Percentiles rank a stretch among this genome's conserved stretches.
phyloP scores from a whole-genome alignment of 805 yeast species.

The Ogataea parapolymorpha region DNA sequence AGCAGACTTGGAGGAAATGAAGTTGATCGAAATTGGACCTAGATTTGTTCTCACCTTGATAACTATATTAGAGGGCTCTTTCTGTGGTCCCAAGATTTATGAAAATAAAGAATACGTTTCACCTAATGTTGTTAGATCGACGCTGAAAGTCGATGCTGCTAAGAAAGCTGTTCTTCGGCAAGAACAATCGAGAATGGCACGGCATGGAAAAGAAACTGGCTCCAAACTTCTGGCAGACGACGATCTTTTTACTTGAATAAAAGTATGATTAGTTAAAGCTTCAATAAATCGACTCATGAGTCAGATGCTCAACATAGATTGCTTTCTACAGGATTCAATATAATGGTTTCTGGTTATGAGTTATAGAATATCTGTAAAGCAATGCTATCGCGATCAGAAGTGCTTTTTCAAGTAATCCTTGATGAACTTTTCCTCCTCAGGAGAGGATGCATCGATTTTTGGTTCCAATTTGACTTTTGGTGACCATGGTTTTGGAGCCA shows the following conservation, averaged over 20 bases:
- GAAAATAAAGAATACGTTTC: conserved; percentile 96
- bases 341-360: no score
- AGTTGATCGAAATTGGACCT: conserved; percentile 94
- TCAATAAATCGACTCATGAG: no score
- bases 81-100: conserved; percentile 95
- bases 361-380: no score
- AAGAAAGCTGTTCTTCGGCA: conserved; percentile 72
- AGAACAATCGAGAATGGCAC: conserved; percentile 52
- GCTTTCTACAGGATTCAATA: no score
- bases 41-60: conserved; percentile 91
- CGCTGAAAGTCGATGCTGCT: conserved; percentile 75
- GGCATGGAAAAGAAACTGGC: neutral
- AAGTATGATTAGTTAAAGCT: no score
- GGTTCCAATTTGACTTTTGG: conserved; percentile 58
- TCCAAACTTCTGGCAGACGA: neutral
- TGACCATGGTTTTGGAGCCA: conserved; percentile 73
- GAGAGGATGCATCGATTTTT: conserved; percentile 68
- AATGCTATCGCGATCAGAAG: neutral
- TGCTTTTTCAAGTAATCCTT: conserved; percentile 58
- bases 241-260: no score
- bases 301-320: no score
- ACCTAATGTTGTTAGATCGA: conserved; percentile 93
- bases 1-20: conserved; percentile 50
- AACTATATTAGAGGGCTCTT: conserved; percentile 91
- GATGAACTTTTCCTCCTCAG: conserved; percentile 89